phyloP scores from a whole-genome alignment of 2,329 filamentous ascomycete genomes.

The Pyrenophora seminiperda region DNA sequence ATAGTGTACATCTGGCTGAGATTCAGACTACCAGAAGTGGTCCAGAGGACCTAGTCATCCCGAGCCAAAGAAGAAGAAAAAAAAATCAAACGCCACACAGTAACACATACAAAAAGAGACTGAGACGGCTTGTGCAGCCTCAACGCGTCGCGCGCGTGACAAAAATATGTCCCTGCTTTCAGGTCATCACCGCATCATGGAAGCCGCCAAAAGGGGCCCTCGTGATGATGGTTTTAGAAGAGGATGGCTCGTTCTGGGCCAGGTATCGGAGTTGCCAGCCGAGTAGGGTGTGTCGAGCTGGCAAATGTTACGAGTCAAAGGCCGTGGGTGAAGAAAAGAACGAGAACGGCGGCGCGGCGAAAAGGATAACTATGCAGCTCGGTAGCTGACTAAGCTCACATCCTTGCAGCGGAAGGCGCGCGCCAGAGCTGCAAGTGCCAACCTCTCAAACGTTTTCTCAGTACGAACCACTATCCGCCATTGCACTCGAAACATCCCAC shows the following conservation, averaged over 20 bases:
- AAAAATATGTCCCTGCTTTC: constrained; percentile 62
- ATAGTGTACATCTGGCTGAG: constrained; percentile 45
- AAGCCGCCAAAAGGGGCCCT: constrained; percentile 64
- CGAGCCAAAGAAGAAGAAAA: constrained; percentile 8
- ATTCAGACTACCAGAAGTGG: constrained; percentile 50
- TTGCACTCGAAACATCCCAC: constrained; percentile 26
- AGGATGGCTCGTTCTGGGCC: constrained; percentile 71
- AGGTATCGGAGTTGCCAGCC: constrained; percentile 71
- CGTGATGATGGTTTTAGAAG: constrained; percentile 84
- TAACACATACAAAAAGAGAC: constrained; percentile 26
- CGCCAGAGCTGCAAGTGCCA: constrained; percentile 29
- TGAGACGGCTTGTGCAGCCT: constrained; percentile 17
- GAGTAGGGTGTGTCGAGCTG: constrained; percentile 63
- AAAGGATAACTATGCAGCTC: constrained; percentile 26
- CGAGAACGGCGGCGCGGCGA: constrained; percentile 21
- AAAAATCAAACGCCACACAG: constrained; percentile 15
- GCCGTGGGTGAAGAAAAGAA: constrained; percentile 56
- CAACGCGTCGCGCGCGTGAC: constrained; percentile 34
- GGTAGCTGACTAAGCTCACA: constrained; percentile 21
- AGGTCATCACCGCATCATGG: constrained; percentile 73
- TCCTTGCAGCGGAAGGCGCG: constrained; percentile 26
- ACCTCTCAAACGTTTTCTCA: constrained; percentile 40
- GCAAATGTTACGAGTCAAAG: constrained; percentile 76
- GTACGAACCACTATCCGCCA: constrained; percentile 26
- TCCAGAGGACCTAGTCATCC: constrained; percentile 42